A percentile compares a stretch with the other conserved stretches of the same genome.
Evolutionary conservation across 164 flowering plant species (phyloP).

Genomic region (Sextonia rubra): DNA sequence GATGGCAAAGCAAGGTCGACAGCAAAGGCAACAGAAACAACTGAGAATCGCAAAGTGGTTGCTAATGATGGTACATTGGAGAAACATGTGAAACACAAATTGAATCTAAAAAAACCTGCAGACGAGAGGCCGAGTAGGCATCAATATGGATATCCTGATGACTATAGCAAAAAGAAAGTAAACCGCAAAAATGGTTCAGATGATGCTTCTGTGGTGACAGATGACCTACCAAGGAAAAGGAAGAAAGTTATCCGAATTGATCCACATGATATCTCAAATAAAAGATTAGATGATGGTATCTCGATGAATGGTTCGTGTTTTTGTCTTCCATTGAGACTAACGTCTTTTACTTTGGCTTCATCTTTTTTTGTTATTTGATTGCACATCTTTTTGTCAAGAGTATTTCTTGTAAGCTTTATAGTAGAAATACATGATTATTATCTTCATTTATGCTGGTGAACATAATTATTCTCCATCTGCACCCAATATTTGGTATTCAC

Average conservation of each 20-base stretch:
- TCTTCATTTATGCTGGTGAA: background rate
- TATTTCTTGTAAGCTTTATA: background rate
- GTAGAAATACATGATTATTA: background rate
- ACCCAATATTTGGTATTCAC: background rate
- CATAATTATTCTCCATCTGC: background rate
- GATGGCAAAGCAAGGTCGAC: slow-evolving; percentile 11
- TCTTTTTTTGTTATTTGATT: background rate
- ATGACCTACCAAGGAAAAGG: slow-evolving; percentile 39
- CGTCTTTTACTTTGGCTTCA: background rate
- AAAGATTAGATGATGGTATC: slow-evolving; percentile 63
- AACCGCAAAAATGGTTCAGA: slow-evolving; percentile 21
- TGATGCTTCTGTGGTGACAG: slow-evolving; percentile 25
- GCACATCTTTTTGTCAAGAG: background rate
- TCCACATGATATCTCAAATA: slow-evolving; percentile 74
- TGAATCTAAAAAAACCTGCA: slow-evolving; percentile 11
- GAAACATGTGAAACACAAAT: slow-evolving; percentile 16
- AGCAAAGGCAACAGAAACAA: slow-evolving; percentile 3
- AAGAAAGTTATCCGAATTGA: slow-evolving; percentile 57
- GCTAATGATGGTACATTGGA: slow-evolving; percentile 14
- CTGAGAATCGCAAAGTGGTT: slow-evolving; percentile 2
- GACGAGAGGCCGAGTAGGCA: slow-evolving; percentile 12
- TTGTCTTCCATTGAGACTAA: background rate
- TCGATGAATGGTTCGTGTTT: slow-evolving; percentile 38
- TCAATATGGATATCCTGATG: slow-evolving; percentile 13
- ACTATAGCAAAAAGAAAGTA: slow-evolving; percentile 24